Conservation (phyloP, 1,284 basidiomycete species). For the Phaffia rhodozyma region DNA sequence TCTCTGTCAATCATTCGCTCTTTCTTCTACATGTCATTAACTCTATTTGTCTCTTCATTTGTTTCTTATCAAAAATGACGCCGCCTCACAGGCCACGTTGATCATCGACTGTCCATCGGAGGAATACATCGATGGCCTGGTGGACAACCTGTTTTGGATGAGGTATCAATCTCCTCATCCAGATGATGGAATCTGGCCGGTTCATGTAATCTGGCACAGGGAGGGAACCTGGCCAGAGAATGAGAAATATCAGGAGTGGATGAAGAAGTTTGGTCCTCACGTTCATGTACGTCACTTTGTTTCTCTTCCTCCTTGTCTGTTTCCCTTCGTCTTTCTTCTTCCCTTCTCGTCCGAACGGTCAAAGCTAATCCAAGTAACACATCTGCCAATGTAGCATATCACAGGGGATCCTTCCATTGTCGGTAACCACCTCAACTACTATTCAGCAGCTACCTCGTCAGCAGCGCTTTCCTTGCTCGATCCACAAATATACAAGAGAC, state of each 20-base stretch:
- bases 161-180: conserved; percentile 34
- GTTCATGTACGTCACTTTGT: conserved; percentile 44
- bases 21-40: neutral
- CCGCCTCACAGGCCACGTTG: conserved; percentile 21
- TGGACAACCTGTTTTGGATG: conserved; percentile 42
- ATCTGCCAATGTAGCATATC: conserved; percentile 45
- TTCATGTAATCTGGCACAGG: conserved; percentile 54
- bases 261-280: conserved; percentile 48
- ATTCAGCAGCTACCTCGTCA: conserved; percentile 58
- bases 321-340: neutral
- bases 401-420: conserved; percentile 50
- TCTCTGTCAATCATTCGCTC: neutral
- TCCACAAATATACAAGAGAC: conserved; percentile 51
- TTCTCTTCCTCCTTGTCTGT: conserved; percentile 8
- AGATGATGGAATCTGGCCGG: conserved; percentile 34
- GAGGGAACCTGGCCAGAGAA: conserved; percentile 56
- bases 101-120: conserved; percentile 27
- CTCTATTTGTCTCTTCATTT: neutral
- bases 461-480: conserved; percentile 63
- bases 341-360: neutral
- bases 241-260: conserved; percentile 60
- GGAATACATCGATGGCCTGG: conserved; percentile 46
- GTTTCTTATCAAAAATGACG: neutral
- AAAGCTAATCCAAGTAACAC: neutral
- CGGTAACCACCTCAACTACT: conserved; percentile 60